Evolutionary conservation across 371 early-diverging fungal genomes (phyloP).

Genomic region (Conidiobolus incongruus): DNA sequence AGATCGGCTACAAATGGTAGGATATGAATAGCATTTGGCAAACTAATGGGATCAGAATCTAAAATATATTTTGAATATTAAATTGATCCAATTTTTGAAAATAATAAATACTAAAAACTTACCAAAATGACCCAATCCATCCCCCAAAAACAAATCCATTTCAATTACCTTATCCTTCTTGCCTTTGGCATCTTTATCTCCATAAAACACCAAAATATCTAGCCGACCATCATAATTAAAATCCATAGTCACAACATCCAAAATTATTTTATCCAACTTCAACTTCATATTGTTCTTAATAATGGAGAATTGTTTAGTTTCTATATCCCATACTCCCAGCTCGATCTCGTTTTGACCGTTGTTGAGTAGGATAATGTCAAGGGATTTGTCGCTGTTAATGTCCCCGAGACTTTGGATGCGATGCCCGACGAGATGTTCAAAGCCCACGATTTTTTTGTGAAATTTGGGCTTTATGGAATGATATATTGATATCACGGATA

Average conservation of each 20-base stretch:
- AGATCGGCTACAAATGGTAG: constrained; percentile 67
- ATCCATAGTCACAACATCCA: constrained; percentile 61
- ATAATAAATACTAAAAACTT: constrained; percentile 3
- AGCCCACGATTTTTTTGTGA: too few species aligned
- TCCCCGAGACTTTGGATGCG: constrained; percentile 6
- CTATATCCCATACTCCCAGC: too few species aligned
- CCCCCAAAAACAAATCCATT: constrained; percentile 45
- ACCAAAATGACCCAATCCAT: constrained; percentile 39
- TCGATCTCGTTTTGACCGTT: too few species aligned
- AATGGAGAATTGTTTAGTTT: too few species aligned
- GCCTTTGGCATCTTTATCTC: constrained; percentile 12
- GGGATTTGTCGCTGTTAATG: constrained; percentile 6
- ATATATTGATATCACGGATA: too few species aligned
- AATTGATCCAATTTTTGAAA: not conserved
- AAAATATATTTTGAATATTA: not conserved
- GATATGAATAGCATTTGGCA: constrained; percentile 25
- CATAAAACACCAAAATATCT: constrained; percentile 56
- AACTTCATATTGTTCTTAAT: constrained; percentile 4
- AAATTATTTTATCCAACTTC: constrained; percentile 13
- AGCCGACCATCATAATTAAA: constrained; percentile 66
- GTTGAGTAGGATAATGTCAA: too few species aligned
- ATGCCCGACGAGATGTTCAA: not conserved
- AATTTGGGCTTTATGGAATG: not conserved
- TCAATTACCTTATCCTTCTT: constrained; percentile 19
- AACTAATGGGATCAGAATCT: constrained; percentile 15